These are phyloP conservation scores for Aphanomyces stellatus DNA, from an alignment of 352 stramenopile genomes.

Conservation along the genomic window DNA sequence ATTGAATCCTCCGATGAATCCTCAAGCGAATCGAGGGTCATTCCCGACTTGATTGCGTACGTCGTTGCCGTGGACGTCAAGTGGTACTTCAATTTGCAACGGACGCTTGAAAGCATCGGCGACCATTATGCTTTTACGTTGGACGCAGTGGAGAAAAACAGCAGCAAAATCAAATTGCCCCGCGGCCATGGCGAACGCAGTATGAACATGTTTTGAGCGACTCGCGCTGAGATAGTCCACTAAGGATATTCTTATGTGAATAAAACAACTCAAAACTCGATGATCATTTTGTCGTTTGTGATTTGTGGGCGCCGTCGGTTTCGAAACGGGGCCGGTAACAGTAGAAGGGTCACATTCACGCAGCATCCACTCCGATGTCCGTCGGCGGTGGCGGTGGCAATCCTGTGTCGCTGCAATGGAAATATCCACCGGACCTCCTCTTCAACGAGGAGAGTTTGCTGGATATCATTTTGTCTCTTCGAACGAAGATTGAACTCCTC, in stretches of 20 bases:
- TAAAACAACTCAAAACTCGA: not conserved
- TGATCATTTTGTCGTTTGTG: no score
- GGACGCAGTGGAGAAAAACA: conserved; percentile 71
- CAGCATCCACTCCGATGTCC: not conserved
- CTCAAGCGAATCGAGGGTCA: conserved; percentile 28
- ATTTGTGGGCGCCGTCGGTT: no score
- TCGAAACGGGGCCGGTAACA: no score
- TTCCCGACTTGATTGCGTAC: conserved; percentile 47
- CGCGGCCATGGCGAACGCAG: conserved; percentile 55
- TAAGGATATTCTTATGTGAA: not conserved
- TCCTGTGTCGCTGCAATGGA: conserved; percentile 35
- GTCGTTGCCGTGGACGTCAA: conserved; percentile 74
- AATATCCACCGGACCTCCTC: conserved; percentile 54
- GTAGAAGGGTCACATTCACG: not conserved
- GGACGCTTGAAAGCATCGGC: conserved; percentile 55
- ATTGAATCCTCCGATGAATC: conserved; percentile 53
- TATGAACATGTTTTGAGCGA: conserved; percentile 57
- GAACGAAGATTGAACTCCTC: conserved; percentile 47
- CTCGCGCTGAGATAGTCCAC: not conserved
- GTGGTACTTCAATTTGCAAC: conserved; percentile 67
- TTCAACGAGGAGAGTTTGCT: conserved; percentile 74
- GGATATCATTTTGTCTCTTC: conserved; percentile 63
- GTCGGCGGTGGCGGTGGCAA: not conserved
- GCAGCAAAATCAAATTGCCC: conserved; percentile 67
- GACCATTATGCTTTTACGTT: conserved; percentile 67